These are phyloP conservation scores for Xenoacremonium recifei DNA, from an alignment of 2,329 filamentous ascomycete species.

Conservation along the genomic window DNA sequence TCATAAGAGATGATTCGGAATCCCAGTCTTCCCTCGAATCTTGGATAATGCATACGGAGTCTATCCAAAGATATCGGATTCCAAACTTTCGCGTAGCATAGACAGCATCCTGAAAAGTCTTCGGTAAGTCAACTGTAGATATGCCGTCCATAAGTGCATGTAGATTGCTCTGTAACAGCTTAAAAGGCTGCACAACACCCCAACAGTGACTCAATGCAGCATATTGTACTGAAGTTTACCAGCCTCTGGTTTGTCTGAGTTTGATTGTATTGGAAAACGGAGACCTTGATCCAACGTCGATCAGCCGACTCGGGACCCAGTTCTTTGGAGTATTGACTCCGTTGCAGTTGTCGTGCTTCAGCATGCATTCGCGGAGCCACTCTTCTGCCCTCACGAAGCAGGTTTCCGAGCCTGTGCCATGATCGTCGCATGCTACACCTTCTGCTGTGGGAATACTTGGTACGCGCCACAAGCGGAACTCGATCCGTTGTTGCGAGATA, in stretches of 20 bases:
- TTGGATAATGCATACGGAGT: not conserved
- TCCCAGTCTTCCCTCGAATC: not conserved
- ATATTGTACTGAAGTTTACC: not conserved
- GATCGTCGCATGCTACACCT: not conserved
- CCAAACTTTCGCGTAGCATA: not conserved
- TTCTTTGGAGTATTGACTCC: not conserved
- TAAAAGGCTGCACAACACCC: not conserved
- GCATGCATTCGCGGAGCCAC: not conserved
- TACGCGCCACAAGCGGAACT: not conserved
- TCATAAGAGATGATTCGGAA: too few relatives aligned
- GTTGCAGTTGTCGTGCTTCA: not conserved
- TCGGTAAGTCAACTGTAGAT: not conserved
- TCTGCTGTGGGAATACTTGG: not conserved
- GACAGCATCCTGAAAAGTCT: not conserved
- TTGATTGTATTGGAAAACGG: not conserved
- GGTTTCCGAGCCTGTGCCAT: not conserved
- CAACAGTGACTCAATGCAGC: not conserved
- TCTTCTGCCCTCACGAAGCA: not conserved
- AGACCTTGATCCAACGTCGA: not conserved
- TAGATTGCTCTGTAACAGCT: constrained; percentile 2
- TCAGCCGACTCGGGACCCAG: not conserved
- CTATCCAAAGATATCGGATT: not conserved
- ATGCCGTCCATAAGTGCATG: not conserved
- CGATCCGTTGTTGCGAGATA: not conserved
- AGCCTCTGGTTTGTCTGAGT: not conserved